These are phyloP conservation scores for Herpetospermum pedunculosum DNA, from an alignment of 306 rosid species.

Conservation along the genomic window DNA sequence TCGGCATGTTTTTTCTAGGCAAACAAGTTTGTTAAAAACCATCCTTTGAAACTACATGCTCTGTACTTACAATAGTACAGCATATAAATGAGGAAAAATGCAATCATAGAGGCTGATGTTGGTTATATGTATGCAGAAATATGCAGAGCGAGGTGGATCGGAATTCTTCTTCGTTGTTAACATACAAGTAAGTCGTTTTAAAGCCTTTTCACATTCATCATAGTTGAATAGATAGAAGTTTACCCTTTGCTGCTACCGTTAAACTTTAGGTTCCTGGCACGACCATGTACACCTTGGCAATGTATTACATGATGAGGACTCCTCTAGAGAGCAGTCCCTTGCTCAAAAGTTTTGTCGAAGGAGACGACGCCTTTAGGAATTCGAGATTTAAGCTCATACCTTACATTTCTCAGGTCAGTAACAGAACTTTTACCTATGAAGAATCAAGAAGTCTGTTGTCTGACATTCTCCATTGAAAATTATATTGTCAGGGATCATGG, in stretches of 20 bases:
- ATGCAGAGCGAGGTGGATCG: constrained; percentile 49
- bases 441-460: not conserved
- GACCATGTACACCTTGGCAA: constrained; percentile 46
- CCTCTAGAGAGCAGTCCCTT: constrained; percentile 63
- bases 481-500: constrained; percentile 73
- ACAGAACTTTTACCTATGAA: not conserved
- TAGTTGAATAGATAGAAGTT: not conserved
- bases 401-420: constrained; percentile 73
- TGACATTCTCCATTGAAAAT: constrained; percentile 7
- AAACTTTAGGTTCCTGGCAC: constrained; percentile 50
- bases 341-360: constrained; percentile 57
- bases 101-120: constrained; percentile 4
- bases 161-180: constrained; percentile 76
- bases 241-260: not conserved
- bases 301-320: constrained; percentile 64
- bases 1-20: constrained; percentile 1
- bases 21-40: not conserved
- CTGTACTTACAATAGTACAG: not conserved
- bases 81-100: not conserved
- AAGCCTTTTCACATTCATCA: not conserved
- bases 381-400: constrained; percentile 91
- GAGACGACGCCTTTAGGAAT: constrained; percentile 77
- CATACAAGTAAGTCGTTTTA: constrained; percentile 49
- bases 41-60: not conserved
- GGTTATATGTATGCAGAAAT: constrained; percentile 32